Evolutionary conservation across 1,284 basidiomycete genomes (phyloP).

Genomic region (Austropuccinia psidii): DNA sequence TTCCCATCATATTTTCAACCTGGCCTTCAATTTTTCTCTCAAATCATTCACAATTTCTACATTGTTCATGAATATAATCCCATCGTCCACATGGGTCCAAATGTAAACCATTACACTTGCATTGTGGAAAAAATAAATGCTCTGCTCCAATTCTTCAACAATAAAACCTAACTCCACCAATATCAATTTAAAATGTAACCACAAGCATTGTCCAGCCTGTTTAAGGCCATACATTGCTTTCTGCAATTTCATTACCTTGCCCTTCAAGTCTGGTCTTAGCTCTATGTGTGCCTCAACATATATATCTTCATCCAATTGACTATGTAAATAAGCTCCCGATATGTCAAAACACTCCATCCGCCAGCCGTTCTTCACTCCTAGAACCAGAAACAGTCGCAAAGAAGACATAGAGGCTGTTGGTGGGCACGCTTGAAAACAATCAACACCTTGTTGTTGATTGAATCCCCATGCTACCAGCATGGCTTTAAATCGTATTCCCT

Average conservation of each 20-base stretch:
- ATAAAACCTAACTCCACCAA: neutral
- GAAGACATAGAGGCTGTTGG: conserved; percentile 4
- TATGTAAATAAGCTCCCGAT: conserved; percentile 14
- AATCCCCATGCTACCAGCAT: neutral
- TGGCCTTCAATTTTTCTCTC: neutral
- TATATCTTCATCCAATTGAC: conserved; percentile 20
- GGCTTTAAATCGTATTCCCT: neutral
- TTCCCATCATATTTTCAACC: neutral
- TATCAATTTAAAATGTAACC: neutral
- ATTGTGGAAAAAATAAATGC: neutral
- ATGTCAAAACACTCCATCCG: conserved; percentile 12
- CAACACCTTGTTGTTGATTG: neutral
- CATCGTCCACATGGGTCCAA: conserved; percentile 23
- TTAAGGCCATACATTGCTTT: conserved; percentile 10
- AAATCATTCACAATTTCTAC: neutral
- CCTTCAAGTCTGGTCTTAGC: neutral
- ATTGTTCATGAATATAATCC: neutral
- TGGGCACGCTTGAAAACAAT: neutral
- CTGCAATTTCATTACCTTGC: neutral
- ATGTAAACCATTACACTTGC: neutral
- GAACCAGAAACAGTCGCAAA: neutral
- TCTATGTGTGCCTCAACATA: neutral
- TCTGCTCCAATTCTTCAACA: neutral
- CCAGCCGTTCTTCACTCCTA: neutral
- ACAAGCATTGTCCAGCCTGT: neutral